These are phyloP conservation scores for Dactylis glomerata DNA, from an alignment of 176 grass and related monocot species.

Conservation along the genomic window DNA sequence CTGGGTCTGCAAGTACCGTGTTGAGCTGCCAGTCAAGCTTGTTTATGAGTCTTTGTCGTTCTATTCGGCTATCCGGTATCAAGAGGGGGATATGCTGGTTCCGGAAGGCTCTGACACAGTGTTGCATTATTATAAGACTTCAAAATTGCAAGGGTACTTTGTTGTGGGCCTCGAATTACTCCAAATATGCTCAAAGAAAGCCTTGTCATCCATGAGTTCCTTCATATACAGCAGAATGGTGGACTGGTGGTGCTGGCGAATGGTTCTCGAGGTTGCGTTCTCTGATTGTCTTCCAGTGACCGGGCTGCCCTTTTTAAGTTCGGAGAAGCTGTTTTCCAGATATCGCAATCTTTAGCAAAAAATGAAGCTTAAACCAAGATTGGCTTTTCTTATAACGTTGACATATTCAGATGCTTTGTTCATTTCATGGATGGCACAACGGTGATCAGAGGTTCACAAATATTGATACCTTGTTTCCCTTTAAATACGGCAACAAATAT, in stretches of 20 bases:
- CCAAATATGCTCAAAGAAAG: constrained; percentile 9
- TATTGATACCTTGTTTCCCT: neutral
- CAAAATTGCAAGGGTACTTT: neutral
- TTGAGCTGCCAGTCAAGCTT: neutral
- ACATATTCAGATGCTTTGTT: neutral
- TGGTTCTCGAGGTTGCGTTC: neutral
- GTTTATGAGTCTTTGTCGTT: neutral
- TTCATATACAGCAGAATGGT: neutral
- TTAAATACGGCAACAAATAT: neutral
- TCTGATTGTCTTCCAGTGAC: neutral
- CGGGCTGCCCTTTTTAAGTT: neutral
- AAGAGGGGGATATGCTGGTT: neutral
- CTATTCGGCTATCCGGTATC: neutral
- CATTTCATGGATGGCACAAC: neutral
- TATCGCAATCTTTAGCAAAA: neutral
- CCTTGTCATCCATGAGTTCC: neutral
- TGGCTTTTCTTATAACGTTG: neutral
- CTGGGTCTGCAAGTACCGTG: neutral
- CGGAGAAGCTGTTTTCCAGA: neutral
- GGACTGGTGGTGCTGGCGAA: neutral
- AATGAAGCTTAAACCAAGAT: neutral
- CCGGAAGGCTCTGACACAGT: neutral
- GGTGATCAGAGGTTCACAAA: neutral
- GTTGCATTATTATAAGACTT: neutral
- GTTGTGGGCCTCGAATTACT: neutral